Conservation (phyloP, 2,329 filamentous ascomycete genomes). For the Fonsecaea nubica region DNA sequence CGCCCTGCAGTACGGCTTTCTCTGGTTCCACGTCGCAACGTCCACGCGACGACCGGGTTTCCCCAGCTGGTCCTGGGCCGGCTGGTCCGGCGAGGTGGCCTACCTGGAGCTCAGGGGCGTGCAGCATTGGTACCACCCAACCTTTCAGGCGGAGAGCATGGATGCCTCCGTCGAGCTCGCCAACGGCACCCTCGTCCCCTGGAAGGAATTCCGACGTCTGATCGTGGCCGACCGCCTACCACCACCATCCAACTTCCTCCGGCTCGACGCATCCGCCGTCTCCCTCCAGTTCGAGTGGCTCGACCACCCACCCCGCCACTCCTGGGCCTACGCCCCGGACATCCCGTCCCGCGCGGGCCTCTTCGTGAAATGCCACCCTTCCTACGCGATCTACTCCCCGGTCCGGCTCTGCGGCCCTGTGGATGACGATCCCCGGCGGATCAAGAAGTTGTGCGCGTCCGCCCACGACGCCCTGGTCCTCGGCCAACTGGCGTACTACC, state of each 20-base stretch:
- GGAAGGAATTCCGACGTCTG: not conserved
- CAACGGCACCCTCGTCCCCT: not conserved
- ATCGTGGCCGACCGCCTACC: conserved; percentile 1
- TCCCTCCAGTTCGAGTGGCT: not conserved
- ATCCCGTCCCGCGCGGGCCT: not conserved
- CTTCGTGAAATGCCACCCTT: not conserved
- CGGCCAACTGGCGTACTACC: not conserved
- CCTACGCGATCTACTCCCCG: not conserved
- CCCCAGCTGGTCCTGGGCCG: conserved; percentile 9
- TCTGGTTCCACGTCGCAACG: not conserved
- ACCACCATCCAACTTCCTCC: not conserved
- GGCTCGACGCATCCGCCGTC: not conserved
- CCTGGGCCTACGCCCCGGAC: not conserved
- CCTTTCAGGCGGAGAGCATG: not conserved
- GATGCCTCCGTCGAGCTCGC: not conserved
- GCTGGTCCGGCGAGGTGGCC: conserved; percentile 1
- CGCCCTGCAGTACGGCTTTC: conserved; percentile 1
- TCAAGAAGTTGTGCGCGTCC: not conserved
- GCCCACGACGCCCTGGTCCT: not conserved
- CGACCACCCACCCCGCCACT: not conserved
- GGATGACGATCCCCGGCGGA: not conserved
- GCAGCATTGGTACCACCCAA: conserved; percentile 1
- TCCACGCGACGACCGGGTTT: not conserved
- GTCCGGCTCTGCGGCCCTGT: not conserved
- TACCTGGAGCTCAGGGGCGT: not conserved